Evolutionary conservation across 2,329 filamentous ascomycete genomes (phyloP), one percentile per base, ranked within the genome.

Genomic region (Phyllosticta paracitricarpa): DNA sequence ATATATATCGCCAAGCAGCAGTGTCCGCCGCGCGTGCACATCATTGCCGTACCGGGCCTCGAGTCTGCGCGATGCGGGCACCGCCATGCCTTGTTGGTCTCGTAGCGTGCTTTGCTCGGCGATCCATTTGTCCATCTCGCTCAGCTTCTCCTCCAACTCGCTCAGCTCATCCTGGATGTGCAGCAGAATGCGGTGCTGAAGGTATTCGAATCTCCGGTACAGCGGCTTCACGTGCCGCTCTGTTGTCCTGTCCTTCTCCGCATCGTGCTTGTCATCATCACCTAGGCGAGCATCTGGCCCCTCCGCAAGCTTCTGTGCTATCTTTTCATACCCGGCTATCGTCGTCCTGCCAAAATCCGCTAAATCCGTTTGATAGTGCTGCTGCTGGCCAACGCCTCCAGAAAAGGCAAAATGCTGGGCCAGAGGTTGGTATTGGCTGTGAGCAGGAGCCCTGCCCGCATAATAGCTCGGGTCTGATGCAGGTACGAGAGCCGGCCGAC

Each of bases 91-190:
- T n/a, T 69, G 69, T 28, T 67, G 66, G 33, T 40, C 33, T 40
- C 33, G 33, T 17, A 40, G 33, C 14, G 33, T 17, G 33, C 33
- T 40, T 17, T 40, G 33, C 64, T 78, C 76, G 14, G 76, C 76
- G 68, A 83, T 79, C 52, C 78, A 77, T 64, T 83, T 80, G 61
- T 96, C 92, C 0, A 94, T 74, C 0, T 79, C 78, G 19, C 84
- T 82, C 0, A 97, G 80, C 62, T 92, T 85, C 68, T 91, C 86
- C 73, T 96, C 91, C 48, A 96, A 78, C 67, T 93, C 88, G 30
- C 81, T 80, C 19, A 96, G 83, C 71, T 96, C 90, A 69, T 96
- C 91, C 72, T 96, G 92, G 17, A 96, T 79, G 64, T 94, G 86
- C 0, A 96, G 78, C 2, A 97, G 77, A 2, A 96, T 76, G 2